These are phyloP conservation scores for Hura crepitans DNA, from an alignment of 441 rosid species.

Conservation along the genomic window DNA sequence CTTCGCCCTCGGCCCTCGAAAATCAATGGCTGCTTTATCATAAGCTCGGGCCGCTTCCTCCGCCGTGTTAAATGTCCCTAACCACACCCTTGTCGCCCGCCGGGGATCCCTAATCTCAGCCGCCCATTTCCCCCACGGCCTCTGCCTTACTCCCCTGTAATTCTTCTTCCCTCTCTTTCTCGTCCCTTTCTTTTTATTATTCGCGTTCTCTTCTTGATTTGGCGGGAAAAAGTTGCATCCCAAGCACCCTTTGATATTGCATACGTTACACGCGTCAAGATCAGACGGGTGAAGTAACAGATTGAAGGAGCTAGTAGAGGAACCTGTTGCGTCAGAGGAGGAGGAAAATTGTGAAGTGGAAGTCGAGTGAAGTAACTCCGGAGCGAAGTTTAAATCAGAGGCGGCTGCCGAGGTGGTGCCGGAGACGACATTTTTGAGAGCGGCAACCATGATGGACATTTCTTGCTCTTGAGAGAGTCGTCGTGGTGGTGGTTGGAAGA, in stretches of 20 bases:
- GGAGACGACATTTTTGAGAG: constrained; percentile 51
- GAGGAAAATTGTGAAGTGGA: not conserved
- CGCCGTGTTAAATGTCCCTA: constrained; percentile 76
- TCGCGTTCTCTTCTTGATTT: constrained; percentile 26
- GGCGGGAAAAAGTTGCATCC: constrained; percentile 74
- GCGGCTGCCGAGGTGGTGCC: constrained; percentile 22
- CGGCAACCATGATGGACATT: constrained; percentile 52
- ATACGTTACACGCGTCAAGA: constrained; percentile 52
- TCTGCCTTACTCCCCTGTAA: constrained; percentile 88
- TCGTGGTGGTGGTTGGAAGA: not conserved
- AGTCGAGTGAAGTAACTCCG: not conserved
- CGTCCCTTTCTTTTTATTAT: not conserved
- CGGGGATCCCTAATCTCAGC: constrained; percentile 87
- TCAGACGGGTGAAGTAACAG: constrained; percentile 25
- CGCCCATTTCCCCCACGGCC: constrained; percentile 98
- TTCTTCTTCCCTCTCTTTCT: constrained; percentile 49
- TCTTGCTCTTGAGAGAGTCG: constrained; percentile 57
- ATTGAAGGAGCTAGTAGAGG: not conserved
- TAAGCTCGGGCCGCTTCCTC: constrained; percentile 91
- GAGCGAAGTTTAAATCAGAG: not conserved
- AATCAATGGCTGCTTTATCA: constrained; percentile 76
- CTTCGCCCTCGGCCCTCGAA: constrained; percentile 90
- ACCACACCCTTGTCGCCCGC: constrained; percentile 73
- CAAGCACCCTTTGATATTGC: constrained; percentile 59
- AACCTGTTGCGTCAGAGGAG: not conserved